Evolutionary conservation across 495 filamentous ascomycete genomes (phyloP).

Genomic region (Hypomontagnella monticulosa): DNA sequence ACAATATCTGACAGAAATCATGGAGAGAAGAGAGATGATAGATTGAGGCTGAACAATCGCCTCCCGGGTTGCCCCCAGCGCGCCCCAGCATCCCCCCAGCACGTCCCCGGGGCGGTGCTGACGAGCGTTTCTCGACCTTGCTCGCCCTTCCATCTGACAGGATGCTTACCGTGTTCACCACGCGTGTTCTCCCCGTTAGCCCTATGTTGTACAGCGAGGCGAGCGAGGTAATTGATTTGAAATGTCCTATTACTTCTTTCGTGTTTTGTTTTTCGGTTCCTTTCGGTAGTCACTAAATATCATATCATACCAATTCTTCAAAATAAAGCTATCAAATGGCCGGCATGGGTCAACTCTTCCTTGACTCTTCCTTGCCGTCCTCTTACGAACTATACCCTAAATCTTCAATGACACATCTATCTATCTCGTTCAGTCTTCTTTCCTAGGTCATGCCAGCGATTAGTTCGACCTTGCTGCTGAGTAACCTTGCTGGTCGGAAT

Average conservation of each 20-base stretch:
- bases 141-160: conserved; percentile 1
- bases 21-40: not conserved
- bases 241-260: not conserved
- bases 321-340: conserved; percentile 5
- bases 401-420: conserved; percentile 8
- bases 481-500: conserved; percentile 44
- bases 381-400: not conserved
- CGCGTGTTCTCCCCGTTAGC: conserved; percentile 16
- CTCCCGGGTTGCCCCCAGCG: not conserved
- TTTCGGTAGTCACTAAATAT: not conserved
- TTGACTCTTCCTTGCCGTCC: conserved; percentile 1
- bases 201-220: conserved; percentile 18
- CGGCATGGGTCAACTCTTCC: conserved; percentile 24
- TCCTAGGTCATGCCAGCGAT: conserved; percentile 55
- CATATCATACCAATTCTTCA: not conserved
- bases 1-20: not conserved
- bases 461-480: conserved; percentile 43
- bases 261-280: too few relatives aligned
- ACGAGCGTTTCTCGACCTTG: too few relatives aligned
- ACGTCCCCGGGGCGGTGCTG: conserved; percentile 3
- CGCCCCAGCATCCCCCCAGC: not conserved
- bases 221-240: conserved; percentile 17
- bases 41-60: conserved; percentile 13
- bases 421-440: conserved; percentile 1
- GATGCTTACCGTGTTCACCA: not conserved